Conservation (phyloP, 1,139 yeast species). For the Kluyveromyces sp. region DNA sequence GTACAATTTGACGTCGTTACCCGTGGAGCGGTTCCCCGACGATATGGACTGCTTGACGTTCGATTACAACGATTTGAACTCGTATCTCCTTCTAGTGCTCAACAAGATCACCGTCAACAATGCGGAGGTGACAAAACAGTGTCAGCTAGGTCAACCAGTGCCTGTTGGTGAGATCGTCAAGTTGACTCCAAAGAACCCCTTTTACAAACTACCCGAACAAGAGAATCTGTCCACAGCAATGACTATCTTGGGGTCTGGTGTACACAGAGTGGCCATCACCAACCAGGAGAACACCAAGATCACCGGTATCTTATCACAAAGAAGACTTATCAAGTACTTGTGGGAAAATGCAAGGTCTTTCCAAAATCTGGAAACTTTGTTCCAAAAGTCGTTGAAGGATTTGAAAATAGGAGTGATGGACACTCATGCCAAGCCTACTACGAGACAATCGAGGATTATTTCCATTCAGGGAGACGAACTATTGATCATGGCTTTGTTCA, state of each 20-base stretch:
- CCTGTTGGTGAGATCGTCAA: slow-evolving; percentile 34
- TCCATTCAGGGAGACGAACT: slow-evolving; percentile 80
- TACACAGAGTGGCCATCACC: slow-evolving; percentile 83
- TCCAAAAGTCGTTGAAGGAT: slow-evolving; percentile 46
- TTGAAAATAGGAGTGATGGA: slow-evolving; percentile 29
- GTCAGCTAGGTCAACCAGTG: slow-evolving; percentile 29
- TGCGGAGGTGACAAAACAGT: slow-evolving; percentile 27
- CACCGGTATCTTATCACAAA: slow-evolving; percentile 80
- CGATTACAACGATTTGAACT: slow-evolving; percentile 85
- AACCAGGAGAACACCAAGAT: slow-evolving; percentile 42
- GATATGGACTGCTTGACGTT: slow-evolving; percentile 71
- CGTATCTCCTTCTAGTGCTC: slow-evolving; percentile 69
- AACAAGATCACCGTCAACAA: slow-evolving; percentile 49
- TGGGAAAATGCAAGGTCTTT: slow-evolving; percentile 92
- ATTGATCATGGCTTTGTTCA: slow-evolving; percentile 75
- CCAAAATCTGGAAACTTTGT: slow-evolving; percentile 66
- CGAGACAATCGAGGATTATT: slow-evolving; percentile 44
- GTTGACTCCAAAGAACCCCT: slow-evolving; percentile 81
- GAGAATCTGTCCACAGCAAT: slow-evolving; percentile 68
- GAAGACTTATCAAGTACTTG: slow-evolving; percentile 70
- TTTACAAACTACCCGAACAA: slow-evolving; percentile 61
- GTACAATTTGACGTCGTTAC: slow-evolving; percentile 76
- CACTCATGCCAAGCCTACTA: slow-evolving; percentile 25
- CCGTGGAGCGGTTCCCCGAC: slow-evolving; percentile 51
- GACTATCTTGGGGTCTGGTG: slow-evolving; percentile 84